Conservation (phyloP, 306 rosid genomes). For the Lupinus albus region DNA sequence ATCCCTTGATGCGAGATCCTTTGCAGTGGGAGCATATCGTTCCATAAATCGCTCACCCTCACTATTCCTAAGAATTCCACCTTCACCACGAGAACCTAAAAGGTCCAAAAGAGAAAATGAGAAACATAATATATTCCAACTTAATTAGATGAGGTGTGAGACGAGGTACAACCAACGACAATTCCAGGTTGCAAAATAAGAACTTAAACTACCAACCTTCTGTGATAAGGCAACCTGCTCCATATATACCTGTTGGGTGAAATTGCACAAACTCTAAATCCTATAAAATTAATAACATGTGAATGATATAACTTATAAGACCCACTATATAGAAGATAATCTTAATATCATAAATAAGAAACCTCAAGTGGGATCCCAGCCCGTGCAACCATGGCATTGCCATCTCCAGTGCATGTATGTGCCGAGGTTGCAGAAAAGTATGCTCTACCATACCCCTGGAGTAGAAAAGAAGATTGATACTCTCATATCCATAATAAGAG, state of each 20-base stretch:
- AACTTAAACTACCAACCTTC: conserved; percentile 62
- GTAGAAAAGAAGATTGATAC: conserved; percentile 32
- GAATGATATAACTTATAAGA: conserved; percentile 8
- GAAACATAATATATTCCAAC: conserved; percentile 26
- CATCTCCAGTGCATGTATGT: conserved; percentile 98
- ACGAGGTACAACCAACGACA: conserved; percentile 34
- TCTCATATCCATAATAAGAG: conserved; percentile 7
- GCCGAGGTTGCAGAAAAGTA: conserved; percentile 97
- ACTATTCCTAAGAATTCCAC: conserved; percentile 93
- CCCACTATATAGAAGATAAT: conserved; percentile 31
- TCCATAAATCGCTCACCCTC: conserved; percentile 99
- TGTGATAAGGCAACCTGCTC: conserved; percentile 97
- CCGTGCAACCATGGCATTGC: conserved; percentile 95
- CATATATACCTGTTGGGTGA: conserved; percentile 97
- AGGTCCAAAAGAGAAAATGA: conserved; percentile 40
- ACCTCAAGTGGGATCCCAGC: conserved; percentile 95
- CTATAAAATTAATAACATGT: conserved; percentile 48
- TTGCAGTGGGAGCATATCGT: conserved; percentile 96
- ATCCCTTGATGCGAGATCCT: conserved; percentile 98
- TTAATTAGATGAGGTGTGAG: conserved; percentile 18
- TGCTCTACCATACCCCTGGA: conserved; percentile 93
- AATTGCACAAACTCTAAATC: conserved; percentile 97
- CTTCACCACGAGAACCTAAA: conserved; percentile 97
- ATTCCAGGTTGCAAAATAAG: conserved; percentile 17
- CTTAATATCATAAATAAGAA: conserved; percentile 17